Percentiles rank a stretch among this genome's conserved stretches.
phyloP scores from a whole-genome alignment of 805 yeast species.

The Candida manassasensis region DNA sequence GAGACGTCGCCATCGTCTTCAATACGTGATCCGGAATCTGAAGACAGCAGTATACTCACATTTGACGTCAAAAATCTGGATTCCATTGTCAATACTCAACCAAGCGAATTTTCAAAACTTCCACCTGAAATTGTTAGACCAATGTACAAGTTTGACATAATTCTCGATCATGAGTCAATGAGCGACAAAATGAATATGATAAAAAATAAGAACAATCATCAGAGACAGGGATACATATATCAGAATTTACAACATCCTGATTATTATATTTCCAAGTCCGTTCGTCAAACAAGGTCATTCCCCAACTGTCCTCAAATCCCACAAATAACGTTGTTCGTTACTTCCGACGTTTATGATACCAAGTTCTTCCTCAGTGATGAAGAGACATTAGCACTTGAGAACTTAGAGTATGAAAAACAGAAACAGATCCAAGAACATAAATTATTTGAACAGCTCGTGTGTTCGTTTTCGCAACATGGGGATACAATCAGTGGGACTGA shows the following conservation, averaged over 20 bases:
- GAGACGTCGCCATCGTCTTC: conserved; percentile 27
- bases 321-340: conserved; percentile 26
- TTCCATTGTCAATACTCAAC: conserved; percentile 12
- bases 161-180: conserved; percentile 38
- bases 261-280: background rate
- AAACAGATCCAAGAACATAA: background rate
- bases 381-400: conserved; percentile 16
- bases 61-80: conserved; percentile 4
- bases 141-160: conserved; percentile 42
- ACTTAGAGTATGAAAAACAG: conserved; percentile 4
- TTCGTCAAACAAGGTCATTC: conserved; percentile 6
- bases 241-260: background rate
- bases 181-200: conserved; percentile 26
- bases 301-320: conserved; percentile 26
- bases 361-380: conserved; percentile 29
- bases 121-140: conserved; percentile 46
- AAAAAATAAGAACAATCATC: conserved; percentile 9
- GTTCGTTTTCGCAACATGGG: conserved; percentile 5
- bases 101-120: conserved; percentile 33
- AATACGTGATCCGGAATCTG: conserved; percentile 28
- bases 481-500: conserved; percentile 4
- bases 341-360: conserved; percentile 25
- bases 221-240: background rate
- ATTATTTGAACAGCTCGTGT: conserved; percentile 1
- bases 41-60: conserved; percentile 6